These are phyloP conservation scores for Rickenella mellea DNA, from an alignment of 768 basidiomycete genomes.

Conservation along the genomic window DNA sequence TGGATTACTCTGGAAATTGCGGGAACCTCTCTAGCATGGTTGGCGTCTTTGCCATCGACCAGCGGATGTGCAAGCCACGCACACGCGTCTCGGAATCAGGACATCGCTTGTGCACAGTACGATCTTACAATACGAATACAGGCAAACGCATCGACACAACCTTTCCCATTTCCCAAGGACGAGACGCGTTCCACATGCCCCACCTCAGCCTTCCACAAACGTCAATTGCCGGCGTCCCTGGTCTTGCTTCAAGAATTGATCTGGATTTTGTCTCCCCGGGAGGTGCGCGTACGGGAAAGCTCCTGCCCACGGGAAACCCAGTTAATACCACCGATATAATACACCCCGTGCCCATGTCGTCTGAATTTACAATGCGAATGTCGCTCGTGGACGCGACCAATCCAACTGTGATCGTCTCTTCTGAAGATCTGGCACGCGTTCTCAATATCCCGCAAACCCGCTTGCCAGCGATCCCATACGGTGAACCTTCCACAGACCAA, in stretches of 20 bases:
- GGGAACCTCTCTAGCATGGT: conserved; percentile 69
- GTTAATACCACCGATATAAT: conserved; percentile 38
- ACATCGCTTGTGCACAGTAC: conserved; percentile 29
- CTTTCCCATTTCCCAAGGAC: conserved; percentile 37
- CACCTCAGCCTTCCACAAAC: conserved; percentile 37
- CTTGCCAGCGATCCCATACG: conserved; percentile 13
- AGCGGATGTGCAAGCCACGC: conserved; percentile 36
- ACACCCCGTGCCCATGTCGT: conserved; percentile 17
- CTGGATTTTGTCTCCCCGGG: conserved; percentile 59
- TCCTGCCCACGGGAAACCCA: conserved; percentile 53
- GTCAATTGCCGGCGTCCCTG: conserved; percentile 60
- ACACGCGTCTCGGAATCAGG: conserved; percentile 5
- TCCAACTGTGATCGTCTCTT: conserved; percentile 55
- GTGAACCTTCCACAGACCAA: conserved; percentile 9
- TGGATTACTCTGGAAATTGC: conserved; percentile 70
- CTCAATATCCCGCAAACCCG: conserved; percentile 23
- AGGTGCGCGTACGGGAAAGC: conserved; percentile 62
- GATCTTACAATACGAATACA: conserved; percentile 66
- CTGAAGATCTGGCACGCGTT: conserved; percentile 29
- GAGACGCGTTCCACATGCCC: conserved; percentile 19
- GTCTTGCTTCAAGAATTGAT: conserved; percentile 52
- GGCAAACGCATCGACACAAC: conserved; percentile 59
- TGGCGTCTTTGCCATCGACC: conserved; percentile 64
- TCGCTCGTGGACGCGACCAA: conserved; percentile 70
- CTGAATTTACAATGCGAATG: conserved; percentile 20